Evolutionary conservation across 441 rosid species (phyloP).

Genomic region (Erysimum cheiri): DNA sequence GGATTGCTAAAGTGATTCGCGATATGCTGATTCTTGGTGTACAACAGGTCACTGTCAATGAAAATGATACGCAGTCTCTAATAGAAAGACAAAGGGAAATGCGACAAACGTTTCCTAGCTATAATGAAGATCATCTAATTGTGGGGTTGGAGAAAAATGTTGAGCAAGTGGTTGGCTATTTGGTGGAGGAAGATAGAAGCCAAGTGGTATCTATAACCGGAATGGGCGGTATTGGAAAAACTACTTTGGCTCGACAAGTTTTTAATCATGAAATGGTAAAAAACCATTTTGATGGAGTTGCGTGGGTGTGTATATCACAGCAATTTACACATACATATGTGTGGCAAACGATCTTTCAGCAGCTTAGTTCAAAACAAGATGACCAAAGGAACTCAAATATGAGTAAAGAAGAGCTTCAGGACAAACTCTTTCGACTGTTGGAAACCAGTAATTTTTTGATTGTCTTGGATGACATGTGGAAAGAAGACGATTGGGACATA

Average conservation of each 20-base stretch:
- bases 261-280: conserved; percentile 27
- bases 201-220: conserved; percentile 40
- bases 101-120: conserved; percentile 9
- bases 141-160: conserved; percentile 42
- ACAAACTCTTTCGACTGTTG: conserved; percentile 13
- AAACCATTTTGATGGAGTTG: conserved; percentile 29
- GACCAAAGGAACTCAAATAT: rapidly evolving
- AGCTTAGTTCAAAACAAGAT: neutral
- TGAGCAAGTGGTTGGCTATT: conserved; percentile 13
- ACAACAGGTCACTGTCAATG: neutral
- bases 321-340: conserved; percentile 27
- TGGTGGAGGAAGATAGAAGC: conserved; percentile 19
- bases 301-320: conserved; percentile 42
- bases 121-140: conserved; percentile 19
- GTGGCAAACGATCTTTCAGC: conserved; percentile 18
- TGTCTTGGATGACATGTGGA: conserved; percentile 42
- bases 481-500: conserved; percentile 20
- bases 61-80: neutral
- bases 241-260: conserved; percentile 40
- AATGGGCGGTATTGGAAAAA: conserved; percentile 46
- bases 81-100: conserved; percentile 17
- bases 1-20: too few relatives aligned
- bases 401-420: conserved; percentile 27
- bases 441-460: conserved; percentile 34
- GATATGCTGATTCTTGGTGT: neutral